phyloP scores from a whole-genome alignment of 2,329 filamentous ascomycete species.

The Hypoxylon sp. region DNA sequence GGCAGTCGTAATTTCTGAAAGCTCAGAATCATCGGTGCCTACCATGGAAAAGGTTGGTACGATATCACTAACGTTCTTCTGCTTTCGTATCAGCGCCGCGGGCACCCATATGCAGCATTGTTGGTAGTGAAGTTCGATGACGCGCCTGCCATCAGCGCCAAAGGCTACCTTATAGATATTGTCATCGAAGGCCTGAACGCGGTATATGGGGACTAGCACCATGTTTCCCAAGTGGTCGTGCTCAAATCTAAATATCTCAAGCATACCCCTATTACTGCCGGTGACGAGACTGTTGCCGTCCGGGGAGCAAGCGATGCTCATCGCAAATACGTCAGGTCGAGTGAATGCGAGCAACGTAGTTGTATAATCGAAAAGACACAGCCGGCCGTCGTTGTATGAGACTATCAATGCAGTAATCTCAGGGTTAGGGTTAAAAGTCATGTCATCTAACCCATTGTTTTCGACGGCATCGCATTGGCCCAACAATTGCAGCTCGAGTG shows the following conservation, averaged over 20 bases:
- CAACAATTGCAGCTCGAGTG: slow-evolving; percentile 28
- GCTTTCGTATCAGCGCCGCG: slow-evolving; percentile 46
- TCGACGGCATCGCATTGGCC: slow-evolving; percentile 33
- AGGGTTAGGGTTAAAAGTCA: slow-evolving; percentile 46
- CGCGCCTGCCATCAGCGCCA: slow-evolving; percentile 48
- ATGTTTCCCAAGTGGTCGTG: slow-evolving; percentile 13
- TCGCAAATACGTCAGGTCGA: slow-evolving; percentile 42
- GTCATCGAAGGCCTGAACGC: slow-evolving; percentile 47
- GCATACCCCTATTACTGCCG: slow-evolving; percentile 41
- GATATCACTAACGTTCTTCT: slow-evolving; percentile 38
- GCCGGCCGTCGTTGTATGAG: slow-evolving; percentile 42
- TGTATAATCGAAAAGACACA: slow-evolving; percentile 46
- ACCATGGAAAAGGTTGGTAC: slow-evolving; percentile 13
- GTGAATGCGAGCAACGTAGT: neutral
- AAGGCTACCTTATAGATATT: slow-evolving; percentile 49
- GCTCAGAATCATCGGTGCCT: neutral
- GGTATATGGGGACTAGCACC: slow-evolving; percentile 46
- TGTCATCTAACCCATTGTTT: slow-evolving; percentile 43
- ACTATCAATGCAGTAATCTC: slow-evolving; percentile 44
- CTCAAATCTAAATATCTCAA: slow-evolving; percentile 49
- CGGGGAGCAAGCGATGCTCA: slow-evolving; percentile 45
- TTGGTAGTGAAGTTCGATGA: slow-evolving; percentile 50
- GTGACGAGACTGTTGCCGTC: slow-evolving; percentile 45
- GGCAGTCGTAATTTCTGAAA: neutral
- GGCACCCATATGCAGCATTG: slow-evolving; percentile 54